Percentiles rank a stretch among this genome's conserved stretches.
Evolutionary conservation across 805 yeast genomes (phyloP).

Genomic region (Scheffersomyces ergatensis): DNA sequence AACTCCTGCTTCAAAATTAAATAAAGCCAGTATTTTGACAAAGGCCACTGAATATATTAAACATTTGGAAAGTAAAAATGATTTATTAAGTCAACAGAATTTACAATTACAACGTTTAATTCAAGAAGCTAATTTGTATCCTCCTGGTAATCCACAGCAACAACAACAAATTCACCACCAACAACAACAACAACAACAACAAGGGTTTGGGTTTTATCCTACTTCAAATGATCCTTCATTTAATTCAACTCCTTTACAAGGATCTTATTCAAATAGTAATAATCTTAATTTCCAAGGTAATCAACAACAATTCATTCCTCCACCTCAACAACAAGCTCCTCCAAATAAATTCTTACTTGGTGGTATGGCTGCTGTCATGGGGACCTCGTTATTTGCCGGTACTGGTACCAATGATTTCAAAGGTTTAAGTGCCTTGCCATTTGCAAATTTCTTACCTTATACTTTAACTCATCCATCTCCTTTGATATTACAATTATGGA

Average conservation of each 20-base stretch:
- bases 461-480: constrained; percentile 18
- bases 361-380: constrained; percentile 63
- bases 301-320: constrained; percentile 10
- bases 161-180: constrained; percentile 6
- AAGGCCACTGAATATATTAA: constrained; percentile 78
- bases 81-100: constrained; percentile 46
- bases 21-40: constrained; percentile 72
- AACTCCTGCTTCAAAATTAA: constrained; percentile 71
- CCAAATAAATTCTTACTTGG: constrained; percentile 54
- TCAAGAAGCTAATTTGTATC: constrained; percentile 25
- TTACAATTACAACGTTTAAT: constrained; percentile 35
- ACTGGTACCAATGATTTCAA: constrained; percentile 38
- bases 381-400: constrained; percentile 57
- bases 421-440: constrained; percentile 49
- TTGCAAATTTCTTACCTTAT: constrained; percentile 17
- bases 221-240: constrained; percentile 13
- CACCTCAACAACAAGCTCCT: constrained; percentile 10
- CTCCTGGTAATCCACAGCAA: constrained; percentile 6
- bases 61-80: constrained; percentile 66
- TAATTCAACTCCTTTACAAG: constrained; percentile 5
- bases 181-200: constrained; percentile 11
- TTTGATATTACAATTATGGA: constrained; percentile 19
- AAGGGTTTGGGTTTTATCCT: constrained; percentile 15
- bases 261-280: neutral
- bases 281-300: neutral